These are phyloP conservation scores for Hyaloperonospora arabidopsidis DNA, from an alignment of 352 stramenopile genomes.

Conservation along the genomic window DNA sequence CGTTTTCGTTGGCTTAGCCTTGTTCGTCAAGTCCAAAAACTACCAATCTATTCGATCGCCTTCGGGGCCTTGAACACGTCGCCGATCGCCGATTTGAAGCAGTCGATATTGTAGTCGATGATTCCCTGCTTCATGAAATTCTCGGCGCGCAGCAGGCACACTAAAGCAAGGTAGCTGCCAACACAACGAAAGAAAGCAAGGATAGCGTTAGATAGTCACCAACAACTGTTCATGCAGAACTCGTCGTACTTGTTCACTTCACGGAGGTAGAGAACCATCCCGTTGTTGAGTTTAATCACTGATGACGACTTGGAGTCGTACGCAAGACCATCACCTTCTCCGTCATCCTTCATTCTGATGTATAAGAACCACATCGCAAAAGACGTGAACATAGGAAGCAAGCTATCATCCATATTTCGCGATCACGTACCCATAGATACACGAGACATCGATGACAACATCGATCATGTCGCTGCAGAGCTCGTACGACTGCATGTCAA, in stretches of 20 bases:
- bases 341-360: constrained; percentile 82
- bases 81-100: constrained; percentile 91
- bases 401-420: not conserved
- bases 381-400: not conserved
- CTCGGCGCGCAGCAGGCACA: constrained; percentile 93
- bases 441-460: constrained; percentile 98
- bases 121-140: constrained; percentile 97
- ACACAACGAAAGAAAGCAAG: constrained; percentile 7
- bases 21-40: not conserved
- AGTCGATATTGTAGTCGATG: constrained; percentile 99
- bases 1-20: not conserved
- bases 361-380: not conserved
- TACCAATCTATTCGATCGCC: constrained; percentile 33
- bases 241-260: constrained; percentile 86
- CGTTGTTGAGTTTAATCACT: constrained; percentile 97
- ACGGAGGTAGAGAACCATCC: constrained; percentile 93
- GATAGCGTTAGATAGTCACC: constrained; percentile 3
- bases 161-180: constrained; percentile 91
- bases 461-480: constrained; percentile 99
- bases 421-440: constrained; percentile 91
- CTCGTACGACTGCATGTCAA: constrained; percentile 97
- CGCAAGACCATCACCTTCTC: constrained; percentile 86
- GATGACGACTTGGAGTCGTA: constrained; percentile 95
- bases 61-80: constrained; percentile 79
- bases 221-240: not conserved